Evolutionary conservation across 805 yeast genomes (phyloP).

Genomic region (Sugiyamaella chiloensis): DNA sequence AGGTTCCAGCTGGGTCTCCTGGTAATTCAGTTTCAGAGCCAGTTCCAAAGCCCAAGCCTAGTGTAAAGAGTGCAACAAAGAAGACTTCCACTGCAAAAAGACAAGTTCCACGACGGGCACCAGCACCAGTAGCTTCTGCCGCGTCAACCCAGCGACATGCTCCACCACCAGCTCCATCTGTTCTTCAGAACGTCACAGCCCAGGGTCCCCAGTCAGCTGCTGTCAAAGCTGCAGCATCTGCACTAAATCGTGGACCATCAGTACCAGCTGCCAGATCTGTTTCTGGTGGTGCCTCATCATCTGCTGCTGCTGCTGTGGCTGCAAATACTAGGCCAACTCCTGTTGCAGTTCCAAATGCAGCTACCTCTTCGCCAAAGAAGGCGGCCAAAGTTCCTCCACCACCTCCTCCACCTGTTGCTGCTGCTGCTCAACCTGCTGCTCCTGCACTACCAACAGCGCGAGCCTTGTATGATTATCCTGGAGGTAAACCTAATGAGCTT

Average conservation of each 20-base stretch:
- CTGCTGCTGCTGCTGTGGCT: slow-evolving; percentile 8
- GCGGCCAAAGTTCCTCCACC: slow-evolving; percentile 26
- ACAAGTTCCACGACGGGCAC: slow-evolving; percentile 23
- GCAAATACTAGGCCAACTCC: neutral
- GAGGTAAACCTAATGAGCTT: slow-evolving; percentile 79
- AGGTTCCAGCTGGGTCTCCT: slow-evolving; percentile 76
- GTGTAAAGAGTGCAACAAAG: slow-evolving; percentile 14
- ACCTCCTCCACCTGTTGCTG: slow-evolving; percentile 46
- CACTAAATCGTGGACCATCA: slow-evolving; percentile 3
- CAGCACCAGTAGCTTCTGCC: slow-evolving; percentile 4
- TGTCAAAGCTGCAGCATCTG: slow-evolving; percentile 21
- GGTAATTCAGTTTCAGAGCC: slow-evolving; percentile 66
- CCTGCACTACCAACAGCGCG: slow-evolving; percentile 70
- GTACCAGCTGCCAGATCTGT: slow-evolving; percentile 15
- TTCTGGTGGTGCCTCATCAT: too few species aligned
- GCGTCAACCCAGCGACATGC: slow-evolving; percentile 4
- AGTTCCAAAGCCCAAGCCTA: slow-evolving; percentile 54
- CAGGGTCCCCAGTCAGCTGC: slow-evolving; percentile 28
- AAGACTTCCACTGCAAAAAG: slow-evolving; percentile 8
- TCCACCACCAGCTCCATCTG: slow-evolving; percentile 6
- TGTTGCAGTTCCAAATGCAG: slow-evolving; percentile 9
- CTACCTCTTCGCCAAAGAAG: slow-evolving; percentile 30
- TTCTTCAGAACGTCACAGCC: slow-evolving; percentile 2
- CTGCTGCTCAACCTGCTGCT: slow-evolving; percentile 53
- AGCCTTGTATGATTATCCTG: slow-evolving; percentile 86